A percentile compares a stretch with the other conserved stretches of the same genome.
Conservation (phyloP, 1,284 basidiomycete species). For the Microbotryum saponariae region DNA sequence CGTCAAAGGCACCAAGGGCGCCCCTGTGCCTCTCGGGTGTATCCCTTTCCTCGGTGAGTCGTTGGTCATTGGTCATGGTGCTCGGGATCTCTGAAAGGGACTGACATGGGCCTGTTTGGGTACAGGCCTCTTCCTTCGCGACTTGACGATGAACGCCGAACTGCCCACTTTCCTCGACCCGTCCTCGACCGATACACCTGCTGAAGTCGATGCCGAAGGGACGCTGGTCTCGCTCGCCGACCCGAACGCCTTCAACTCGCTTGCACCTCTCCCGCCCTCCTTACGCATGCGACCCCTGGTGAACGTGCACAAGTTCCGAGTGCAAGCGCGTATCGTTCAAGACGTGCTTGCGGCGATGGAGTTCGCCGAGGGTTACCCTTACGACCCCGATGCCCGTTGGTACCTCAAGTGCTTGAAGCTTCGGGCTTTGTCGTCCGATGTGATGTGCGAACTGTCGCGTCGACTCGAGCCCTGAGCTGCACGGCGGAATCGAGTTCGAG, state of each 20-base stretch:
- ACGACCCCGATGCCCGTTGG: slow-evolving; percentile 60
- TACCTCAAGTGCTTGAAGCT: slow-evolving; percentile 67
- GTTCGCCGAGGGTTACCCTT: slow-evolving; percentile 58
- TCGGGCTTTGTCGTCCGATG: slow-evolving; percentile 1
- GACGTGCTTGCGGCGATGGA: slow-evolving; percentile 70
- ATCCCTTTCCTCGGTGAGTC: slow-evolving; percentile 67
- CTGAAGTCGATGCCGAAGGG: slow-evolving; percentile 52
- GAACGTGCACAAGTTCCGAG: slow-evolving; percentile 77
- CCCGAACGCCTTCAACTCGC: slow-evolving; percentile 7
- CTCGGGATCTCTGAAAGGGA: no score
- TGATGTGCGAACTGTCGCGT: no score
- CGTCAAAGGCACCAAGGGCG: not conserved
- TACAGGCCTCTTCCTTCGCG: slow-evolving; percentile 63
- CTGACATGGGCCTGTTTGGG: not conserved
- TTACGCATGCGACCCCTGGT: slow-evolving; percentile 56
- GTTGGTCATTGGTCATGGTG: not conserved
- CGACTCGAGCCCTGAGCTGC: no score
- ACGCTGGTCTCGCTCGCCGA: slow-evolving; percentile 8
- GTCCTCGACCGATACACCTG: slow-evolving; percentile 60
- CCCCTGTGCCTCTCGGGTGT: slow-evolving; percentile 43
- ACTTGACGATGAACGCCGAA: slow-evolving; percentile 56
- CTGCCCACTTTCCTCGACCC: slow-evolving; percentile 76
- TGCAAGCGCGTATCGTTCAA: slow-evolving; percentile 68
- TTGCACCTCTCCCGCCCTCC: slow-evolving; percentile 46
- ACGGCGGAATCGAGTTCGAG: no score